Percentiles rank a stretch among this genome's conserved stretches.
These are phyloP conservation scores for Phoenix roebelenii DNA, from an alignment of 176 grass and related monocot species.

Conservation along the genomic window DNA sequence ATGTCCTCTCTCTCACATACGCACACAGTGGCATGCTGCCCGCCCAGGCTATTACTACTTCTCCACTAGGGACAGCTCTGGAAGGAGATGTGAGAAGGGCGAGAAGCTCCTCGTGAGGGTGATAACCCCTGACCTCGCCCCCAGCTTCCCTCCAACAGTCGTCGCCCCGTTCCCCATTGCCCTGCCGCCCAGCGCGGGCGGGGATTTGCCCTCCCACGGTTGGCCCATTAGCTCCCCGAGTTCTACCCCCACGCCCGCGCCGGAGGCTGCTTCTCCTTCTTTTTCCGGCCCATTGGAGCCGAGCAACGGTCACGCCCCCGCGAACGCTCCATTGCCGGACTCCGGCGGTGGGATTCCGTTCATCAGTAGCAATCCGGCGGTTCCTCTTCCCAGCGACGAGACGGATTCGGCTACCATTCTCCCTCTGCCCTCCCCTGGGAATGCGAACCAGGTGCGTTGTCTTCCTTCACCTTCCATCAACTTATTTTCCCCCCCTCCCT, in stretches of 20 bases:
- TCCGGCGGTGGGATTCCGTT: slow-evolving; percentile 40
- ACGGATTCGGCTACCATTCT: slow-evolving; percentile 71
- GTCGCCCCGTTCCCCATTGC: slow-evolving; percentile 5
- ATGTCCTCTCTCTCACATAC: too few relatives aligned
- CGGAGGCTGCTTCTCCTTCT: background rate
- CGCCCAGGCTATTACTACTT: background rate
- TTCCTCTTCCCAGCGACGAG: slow-evolving; percentile 64
- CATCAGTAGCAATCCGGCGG: slow-evolving; percentile 77
- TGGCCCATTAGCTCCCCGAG: slow-evolving; percentile 4
- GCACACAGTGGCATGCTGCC: background rate
- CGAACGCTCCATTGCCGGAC: slow-evolving; percentile 30
- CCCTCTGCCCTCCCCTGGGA: slow-evolving; percentile 43
- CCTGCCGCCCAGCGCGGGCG: slow-evolving; percentile 3
- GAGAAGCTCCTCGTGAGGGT: slow-evolving; percentile 38
- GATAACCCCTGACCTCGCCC: slow-evolving; percentile 33
- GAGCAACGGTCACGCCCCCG: slow-evolving; percentile 4
- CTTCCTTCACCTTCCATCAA: too few relatives aligned
- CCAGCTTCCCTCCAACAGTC: slow-evolving; percentile 4
- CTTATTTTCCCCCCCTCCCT: too few relatives aligned
- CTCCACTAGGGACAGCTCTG: too few relatives aligned
- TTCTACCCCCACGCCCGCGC: background rate
- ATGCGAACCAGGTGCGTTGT: slow-evolving; percentile 30
- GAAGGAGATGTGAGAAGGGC: slow-evolving; percentile 16
- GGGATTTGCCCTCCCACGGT: slow-evolving; percentile 47
- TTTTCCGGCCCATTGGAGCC: slow-evolving; percentile 12